Base-by-base conservation (phyloP, 2,329 filamentous ascomycete species). In the Alternaria triticina region DNA sequence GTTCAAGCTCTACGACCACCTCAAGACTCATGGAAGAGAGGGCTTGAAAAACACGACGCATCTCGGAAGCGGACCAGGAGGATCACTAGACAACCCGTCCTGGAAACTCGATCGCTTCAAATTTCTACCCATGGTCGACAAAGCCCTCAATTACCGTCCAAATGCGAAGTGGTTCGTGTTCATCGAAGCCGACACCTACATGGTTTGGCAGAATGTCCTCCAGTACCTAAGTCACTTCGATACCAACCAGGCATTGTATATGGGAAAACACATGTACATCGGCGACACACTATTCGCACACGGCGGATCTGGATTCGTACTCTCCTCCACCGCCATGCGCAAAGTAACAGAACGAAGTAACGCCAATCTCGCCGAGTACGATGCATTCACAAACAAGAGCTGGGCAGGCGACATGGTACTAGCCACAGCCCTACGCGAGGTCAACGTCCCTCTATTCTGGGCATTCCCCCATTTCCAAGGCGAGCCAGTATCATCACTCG, bases 121-220 rank as follows among this genome's bases (percentile, higher is more conserved):
- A 47, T 76, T 77, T 47, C 30, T 79, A 15, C 78, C 77, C 11
- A 71, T 77, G 62, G 51, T 79, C n/a, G 67, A 75, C 17, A 64
- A 70, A 25, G 70, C 75, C 5, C 59, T 75, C 10, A 57, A 65
- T 6, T 60, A 76, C 54, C 68, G 74, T 43, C 82, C 82, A 2
- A 71, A 85, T 25, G 83, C 83, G 27, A 85, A 85, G 57, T 88
- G 86, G 86, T 88, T 82, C 65, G 78, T 88, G 57, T 88, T 88
- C 73, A 82, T 87, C 62, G 86, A 88, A 69, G 82, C 84, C 0
- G 86, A 88, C 68, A 88, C 85, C 0, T 87, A 86, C 65, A 72
- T 87, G 30, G 76, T 86, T 2, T 87, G 85, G 84, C 76, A 80
- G 46, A 86, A 84, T 22, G 67, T 88, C 47, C 68, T 87, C 9